Conservation (phyloP, 2,329 filamentous ascomycete genomes). For the Lecanicillium sp. region DNA sequence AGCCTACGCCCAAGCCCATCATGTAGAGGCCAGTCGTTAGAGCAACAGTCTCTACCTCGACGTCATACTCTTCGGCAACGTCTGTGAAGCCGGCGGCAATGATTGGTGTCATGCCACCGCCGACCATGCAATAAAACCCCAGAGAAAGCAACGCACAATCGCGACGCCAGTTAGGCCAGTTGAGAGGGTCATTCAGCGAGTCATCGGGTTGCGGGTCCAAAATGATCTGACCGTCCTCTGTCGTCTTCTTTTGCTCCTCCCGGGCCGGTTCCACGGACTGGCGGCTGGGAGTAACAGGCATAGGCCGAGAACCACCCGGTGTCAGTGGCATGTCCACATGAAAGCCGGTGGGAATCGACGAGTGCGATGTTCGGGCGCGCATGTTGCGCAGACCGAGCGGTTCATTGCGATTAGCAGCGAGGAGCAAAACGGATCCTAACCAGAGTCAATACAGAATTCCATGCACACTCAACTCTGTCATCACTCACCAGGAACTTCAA, state of each 20-base stretch:
- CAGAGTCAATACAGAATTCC: slow-evolving; percentile 1
- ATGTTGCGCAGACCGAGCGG: slow-evolving; percentile 51
- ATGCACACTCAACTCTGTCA: neutral
- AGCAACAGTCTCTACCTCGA: slow-evolving; percentile 66
- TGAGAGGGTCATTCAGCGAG: slow-evolving; percentile 81
- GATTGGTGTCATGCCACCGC: slow-evolving; percentile 85
- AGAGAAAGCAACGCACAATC: slow-evolving; percentile 74
- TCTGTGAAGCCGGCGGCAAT: slow-evolving; percentile 84
- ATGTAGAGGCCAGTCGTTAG: slow-evolving; percentile 90
- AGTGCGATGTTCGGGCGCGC: slow-evolving; percentile 50
- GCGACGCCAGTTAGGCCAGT: slow-evolving; percentile 79
- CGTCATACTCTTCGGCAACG: slow-evolving; percentile 57
- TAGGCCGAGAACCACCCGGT: slow-evolving; percentile 17
- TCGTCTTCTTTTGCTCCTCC: slow-evolving; percentile 59
- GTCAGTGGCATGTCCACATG: slow-evolving; percentile 25
- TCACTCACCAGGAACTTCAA: slow-evolving; percentile 73
- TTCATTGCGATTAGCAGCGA: slow-evolving; percentile 48
- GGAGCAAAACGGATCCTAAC: slow-evolving; percentile 49
- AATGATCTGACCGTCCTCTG: slow-evolving; percentile 74
- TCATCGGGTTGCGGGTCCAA: slow-evolving; percentile 90
- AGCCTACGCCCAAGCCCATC: slow-evolving; percentile 84
- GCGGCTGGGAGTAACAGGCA: slow-evolving; percentile 15
- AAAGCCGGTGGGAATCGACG: slow-evolving; percentile 44
- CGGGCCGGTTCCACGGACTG: slow-evolving; percentile 5
- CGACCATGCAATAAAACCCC: slow-evolving; percentile 88